These are phyloP conservation scores for Exophiala mesophila DNA, from an alignment of 2,329 filamentous ascomycete species.

Conservation along the genomic window DNA sequence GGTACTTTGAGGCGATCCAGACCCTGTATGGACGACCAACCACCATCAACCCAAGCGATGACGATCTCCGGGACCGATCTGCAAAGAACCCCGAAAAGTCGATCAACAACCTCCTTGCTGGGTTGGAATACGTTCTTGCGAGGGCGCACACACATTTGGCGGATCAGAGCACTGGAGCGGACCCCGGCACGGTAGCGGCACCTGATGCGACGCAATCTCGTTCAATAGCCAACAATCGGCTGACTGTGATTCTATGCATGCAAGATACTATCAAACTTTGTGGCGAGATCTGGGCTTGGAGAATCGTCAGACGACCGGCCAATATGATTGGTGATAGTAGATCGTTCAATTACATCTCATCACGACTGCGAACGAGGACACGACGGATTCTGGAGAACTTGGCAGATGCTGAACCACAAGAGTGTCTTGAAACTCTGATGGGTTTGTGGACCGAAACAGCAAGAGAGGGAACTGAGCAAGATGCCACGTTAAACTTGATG, in stretches of 20 bases:
- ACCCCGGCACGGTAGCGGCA: conserved; percentile 4
- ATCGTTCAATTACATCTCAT: conserved; percentile 84
- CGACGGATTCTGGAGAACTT: conserved; percentile 85
- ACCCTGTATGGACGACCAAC: conserved; percentile 51
- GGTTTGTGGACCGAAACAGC: conserved; percentile 67
- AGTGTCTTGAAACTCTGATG: conserved; percentile 87
- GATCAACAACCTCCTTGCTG: conserved; percentile 78
- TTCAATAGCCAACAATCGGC: conserved; percentile 81
- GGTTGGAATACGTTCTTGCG: conserved; percentile 83
- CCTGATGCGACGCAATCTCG: conserved; percentile 72
- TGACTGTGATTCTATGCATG: conserved; percentile 93
- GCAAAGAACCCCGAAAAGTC: conserved; percentile 35
- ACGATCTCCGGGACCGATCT: conserved; percentile 2
- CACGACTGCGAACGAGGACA: conserved; percentile 85
- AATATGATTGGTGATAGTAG: conserved; percentile 66
- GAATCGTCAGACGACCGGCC: conserved; percentile 51
- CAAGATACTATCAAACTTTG: conserved; percentile 92
- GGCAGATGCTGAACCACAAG: conserved; percentile 84
- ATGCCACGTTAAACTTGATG: conserved; percentile 69
- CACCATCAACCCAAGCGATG: conserved; percentile 13
- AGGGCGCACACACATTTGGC: conserved; percentile 78
- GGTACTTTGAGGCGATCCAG: conserved; percentile 67
- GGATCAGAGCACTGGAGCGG: conserved; percentile 12
- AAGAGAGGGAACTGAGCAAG: conserved; percentile 48
- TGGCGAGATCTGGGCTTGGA: conserved; percentile 94